Evolutionary conservation across 805 yeast genomes (phyloP).

Genomic region (Saccharomycopsis fermentans): DNA sequence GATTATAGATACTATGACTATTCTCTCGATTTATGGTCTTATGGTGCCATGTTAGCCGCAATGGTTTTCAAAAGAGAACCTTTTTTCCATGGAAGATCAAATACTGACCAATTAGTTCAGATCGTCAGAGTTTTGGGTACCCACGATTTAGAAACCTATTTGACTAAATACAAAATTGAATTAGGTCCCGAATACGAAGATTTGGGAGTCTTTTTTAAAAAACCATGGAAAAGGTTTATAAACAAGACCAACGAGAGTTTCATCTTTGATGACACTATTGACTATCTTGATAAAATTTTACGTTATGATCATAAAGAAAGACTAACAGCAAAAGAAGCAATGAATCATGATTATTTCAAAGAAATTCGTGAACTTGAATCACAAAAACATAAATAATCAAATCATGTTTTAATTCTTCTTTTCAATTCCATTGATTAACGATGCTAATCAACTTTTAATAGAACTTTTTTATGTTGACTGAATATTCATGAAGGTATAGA

Average conservation of each 20-base stretch:
- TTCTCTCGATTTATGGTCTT: slow-evolving; percentile 83
- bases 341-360: slow-evolving; percentile 64
- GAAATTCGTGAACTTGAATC: slow-evolving; percentile 11
- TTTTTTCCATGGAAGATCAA: slow-evolving; percentile 84
- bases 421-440: neutral
- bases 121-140: slow-evolving; percentile 85
- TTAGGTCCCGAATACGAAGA: slow-evolving; percentile 75
- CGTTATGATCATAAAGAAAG: slow-evolving; percentile 83
- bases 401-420: neutral
- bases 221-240: slow-evolving; percentile 57
- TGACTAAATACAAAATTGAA: slow-evolving; percentile 56
- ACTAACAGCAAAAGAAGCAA: slow-evolving; percentile 80
- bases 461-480: neutral
- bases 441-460: neutral
- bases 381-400: neutral
- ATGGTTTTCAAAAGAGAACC: slow-evolving; percentile 86
- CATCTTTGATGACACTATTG: slow-evolving; percentile 48
- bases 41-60: slow-evolving; percentile 85
- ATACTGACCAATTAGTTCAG: slow-evolving; percentile 85
- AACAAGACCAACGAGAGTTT: slow-evolving; percentile 42
- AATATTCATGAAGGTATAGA: neutral
- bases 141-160: slow-evolving; percentile 56
- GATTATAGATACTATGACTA: slow-evolving; percentile 80
- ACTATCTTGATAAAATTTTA: slow-evolving; percentile 62
- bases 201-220: slow-evolving; percentile 51